Evolutionary conservation across 139 green algal species (phyloP).

Genomic region (Zygnema circumcarinatum): DNA sequence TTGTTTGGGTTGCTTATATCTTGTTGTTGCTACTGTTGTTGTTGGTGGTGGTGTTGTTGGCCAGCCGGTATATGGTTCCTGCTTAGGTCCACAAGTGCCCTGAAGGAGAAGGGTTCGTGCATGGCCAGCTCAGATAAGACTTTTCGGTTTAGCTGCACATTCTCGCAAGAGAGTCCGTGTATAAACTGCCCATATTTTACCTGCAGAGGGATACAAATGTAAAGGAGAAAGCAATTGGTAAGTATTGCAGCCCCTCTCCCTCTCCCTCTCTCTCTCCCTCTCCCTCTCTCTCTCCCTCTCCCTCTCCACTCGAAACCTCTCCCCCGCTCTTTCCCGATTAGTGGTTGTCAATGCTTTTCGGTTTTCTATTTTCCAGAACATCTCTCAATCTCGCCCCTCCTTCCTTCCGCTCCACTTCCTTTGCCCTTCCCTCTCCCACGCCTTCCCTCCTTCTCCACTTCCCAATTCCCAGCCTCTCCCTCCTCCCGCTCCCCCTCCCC

Average conservation of each 20-base stretch:
- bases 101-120: constrained; percentile 76
- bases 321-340: neutral
- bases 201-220: constrained; percentile 69
- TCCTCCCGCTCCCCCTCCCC: neutral
- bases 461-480: neutral
- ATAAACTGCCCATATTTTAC: constrained; percentile 89
- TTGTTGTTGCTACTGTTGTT: too few species aligned
- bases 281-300: neutral
- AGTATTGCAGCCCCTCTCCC: neutral
- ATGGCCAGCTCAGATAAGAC: constrained; percentile 90
- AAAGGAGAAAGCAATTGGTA: constrained; percentile 18
- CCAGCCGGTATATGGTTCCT: neutral
- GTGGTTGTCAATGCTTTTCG: neutral
- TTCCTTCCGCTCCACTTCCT: neutral
- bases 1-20: too few species aligned
- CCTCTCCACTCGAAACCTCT: neutral
- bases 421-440: neutral
- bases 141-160: constrained; percentile 94
- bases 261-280: neutral
- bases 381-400: neutral
- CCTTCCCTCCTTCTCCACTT: neutral
- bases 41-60: too few species aligned
- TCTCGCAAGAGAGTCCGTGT: constrained; percentile 78
- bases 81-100: neutral
- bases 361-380: neutral